phyloP scores from a whole-genome alignment of 257 asterid species.

The Solanum chmielewskii region DNA sequence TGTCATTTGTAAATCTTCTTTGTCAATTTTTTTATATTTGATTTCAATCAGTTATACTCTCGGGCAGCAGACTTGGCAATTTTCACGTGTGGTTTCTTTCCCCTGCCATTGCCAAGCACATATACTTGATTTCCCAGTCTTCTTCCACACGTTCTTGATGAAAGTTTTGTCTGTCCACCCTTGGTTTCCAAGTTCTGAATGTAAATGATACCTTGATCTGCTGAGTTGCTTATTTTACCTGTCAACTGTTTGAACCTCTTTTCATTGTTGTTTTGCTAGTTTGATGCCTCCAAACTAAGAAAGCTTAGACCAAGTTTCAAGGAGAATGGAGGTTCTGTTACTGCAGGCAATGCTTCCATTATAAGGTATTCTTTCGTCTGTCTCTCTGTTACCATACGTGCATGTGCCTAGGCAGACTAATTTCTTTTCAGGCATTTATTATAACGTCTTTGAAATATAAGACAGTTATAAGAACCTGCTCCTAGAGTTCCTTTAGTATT shows the following conservation, averaged over 20 bases:
- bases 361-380: slow-evolving; percentile 51
- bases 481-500: not conserved
- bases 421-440: not conserved
- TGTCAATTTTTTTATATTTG: not conserved
- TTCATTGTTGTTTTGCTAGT: slow-evolving; percentile 33
- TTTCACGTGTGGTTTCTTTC: not conserved
- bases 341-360: slow-evolving; percentile 96
- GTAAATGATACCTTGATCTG: not conserved
- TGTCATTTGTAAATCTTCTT: not conserved
- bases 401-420: not conserved
- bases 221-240: not conserved
- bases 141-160: not conserved
- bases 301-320: slow-evolving; percentile 86
- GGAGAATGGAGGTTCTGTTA: slow-evolving; percentile 78
- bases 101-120: not conserved
- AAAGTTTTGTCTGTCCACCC: not conserved
- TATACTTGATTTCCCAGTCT: not conserved
- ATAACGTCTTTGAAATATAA: not conserved
- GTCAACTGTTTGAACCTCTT: not conserved
- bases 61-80: not conserved
- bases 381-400: not conserved
- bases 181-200: not conserved
- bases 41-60: not conserved
- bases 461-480: not conserved
- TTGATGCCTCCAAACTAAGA: slow-evolving; percentile 68